Evolutionary conservation across 164 flowering plant species (phyloP).

Genomic region (Malania oleifera): DNA sequence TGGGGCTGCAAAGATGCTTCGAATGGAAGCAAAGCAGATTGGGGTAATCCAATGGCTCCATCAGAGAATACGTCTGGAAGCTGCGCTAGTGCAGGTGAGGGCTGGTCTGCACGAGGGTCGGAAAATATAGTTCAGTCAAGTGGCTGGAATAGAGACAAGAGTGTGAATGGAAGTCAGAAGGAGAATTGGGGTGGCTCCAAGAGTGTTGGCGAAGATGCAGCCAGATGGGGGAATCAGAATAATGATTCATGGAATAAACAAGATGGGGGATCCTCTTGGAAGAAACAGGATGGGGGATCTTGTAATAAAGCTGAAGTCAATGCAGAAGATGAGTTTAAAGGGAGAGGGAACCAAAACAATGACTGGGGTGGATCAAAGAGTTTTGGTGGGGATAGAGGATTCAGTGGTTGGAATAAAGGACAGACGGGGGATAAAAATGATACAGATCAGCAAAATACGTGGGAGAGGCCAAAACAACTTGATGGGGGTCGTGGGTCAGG

Average conservation of each 20-base stretch:
- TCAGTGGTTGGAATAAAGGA: neutral
- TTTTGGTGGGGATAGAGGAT: neutral
- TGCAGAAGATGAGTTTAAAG: neutral
- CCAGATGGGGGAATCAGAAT: constrained; percentile 11
- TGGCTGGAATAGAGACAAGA: constrained; percentile 21
- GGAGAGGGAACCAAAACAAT: neutral
- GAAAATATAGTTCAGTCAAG: constrained; percentile 13
- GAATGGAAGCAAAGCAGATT: constrained; percentile 21
- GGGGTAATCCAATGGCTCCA: constrained; percentile 21
- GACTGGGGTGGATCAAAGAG: neutral
- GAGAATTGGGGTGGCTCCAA: constrained; percentile 12
- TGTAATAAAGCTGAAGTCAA: neutral
- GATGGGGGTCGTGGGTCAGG: constrained; percentile 36
- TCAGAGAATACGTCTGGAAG: constrained; percentile 19
- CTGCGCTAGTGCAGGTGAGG: constrained; percentile 26
- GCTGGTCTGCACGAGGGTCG: constrained; percentile 6
- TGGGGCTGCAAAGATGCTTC: constrained; percentile 18
- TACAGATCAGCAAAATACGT: constrained; percentile 13
- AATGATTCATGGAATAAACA: constrained; percentile 17
- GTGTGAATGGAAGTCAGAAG: constrained; percentile 5
- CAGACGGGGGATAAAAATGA: neutral
- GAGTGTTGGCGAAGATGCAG: constrained; percentile 11
- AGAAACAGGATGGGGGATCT: constrained; percentile 19
- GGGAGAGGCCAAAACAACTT: constrained; percentile 24
- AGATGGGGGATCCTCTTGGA: constrained; percentile 21